A percentile compares a stretch with the other conserved stretches of the same genome.
phyloP scores from a whole-genome alignment of 1,284 basidiomycete genomes.

The Microbotryomycetes sp. region DNA sequence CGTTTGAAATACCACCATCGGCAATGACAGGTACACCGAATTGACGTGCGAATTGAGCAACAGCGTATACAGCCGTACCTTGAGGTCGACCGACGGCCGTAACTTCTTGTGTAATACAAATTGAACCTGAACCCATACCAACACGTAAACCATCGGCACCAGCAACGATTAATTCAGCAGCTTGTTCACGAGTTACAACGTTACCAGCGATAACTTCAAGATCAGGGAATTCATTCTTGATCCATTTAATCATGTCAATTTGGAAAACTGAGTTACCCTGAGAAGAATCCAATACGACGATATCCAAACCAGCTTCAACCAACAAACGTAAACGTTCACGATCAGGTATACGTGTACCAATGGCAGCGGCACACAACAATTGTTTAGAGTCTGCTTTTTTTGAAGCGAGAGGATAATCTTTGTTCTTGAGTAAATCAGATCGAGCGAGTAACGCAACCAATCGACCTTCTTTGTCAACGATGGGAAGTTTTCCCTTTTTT shows the following conservation, averaged over 20 bases:
- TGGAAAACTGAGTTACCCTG: slow-evolving; percentile 95
- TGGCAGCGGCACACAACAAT: slow-evolving; percentile 92
- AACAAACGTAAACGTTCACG: slow-evolving; percentile 76
- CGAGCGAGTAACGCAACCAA: slow-evolving; percentile 85
- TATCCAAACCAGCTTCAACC: slow-evolving; percentile 90
- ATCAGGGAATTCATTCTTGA: slow-evolving; percentile 75
- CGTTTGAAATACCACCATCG: slow-evolving; percentile 94
- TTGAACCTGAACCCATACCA: slow-evolving; percentile 97
- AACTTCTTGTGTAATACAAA: slow-evolving; percentile 99
- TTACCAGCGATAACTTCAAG: slow-evolving; percentile 95
- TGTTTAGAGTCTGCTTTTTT: slow-evolving; percentile 91
- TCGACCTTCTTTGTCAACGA: slow-evolving; percentile 67
- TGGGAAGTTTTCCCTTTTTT: slow-evolving; percentile 96
- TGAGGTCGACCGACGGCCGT: slow-evolving; percentile 99
- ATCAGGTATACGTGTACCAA: slow-evolving; percentile 89
- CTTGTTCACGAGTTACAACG: slow-evolving; percentile 96
- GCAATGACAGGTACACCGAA: slow-evolving; percentile 97
- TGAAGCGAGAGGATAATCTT: slow-evolving; percentile 90
- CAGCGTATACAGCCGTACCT: slow-evolving; percentile 90
- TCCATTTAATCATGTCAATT: slow-evolving; percentile 91
- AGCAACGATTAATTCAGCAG: slow-evolving; percentile 84
- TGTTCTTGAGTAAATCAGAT: slow-evolving; percentile 95
- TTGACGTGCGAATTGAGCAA: slow-evolving; percentile 84
- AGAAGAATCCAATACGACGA: slow-evolving; percentile 90
- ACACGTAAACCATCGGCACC: slow-evolving; percentile 91